Conservation (phyloP, 306 rosid species). For the Glycine soja region DNA sequence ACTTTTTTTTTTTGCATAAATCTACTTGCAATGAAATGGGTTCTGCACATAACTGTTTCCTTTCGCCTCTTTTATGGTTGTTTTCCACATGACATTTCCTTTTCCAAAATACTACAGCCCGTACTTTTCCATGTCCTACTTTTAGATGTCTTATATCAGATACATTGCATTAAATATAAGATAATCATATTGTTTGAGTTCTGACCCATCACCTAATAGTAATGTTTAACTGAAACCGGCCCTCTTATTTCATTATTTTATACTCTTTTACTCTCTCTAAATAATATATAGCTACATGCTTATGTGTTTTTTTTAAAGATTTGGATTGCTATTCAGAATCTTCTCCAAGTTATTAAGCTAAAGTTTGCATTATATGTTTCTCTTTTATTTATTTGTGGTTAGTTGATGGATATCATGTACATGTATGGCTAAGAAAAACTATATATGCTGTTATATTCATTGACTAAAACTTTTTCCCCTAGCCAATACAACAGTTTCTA, state of each 20-base stretch:
- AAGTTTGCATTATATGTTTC: background rate
- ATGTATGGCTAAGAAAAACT: constrained; percentile 1
- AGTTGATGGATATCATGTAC: background rate
- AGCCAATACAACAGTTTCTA: background rate
- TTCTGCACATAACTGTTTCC: constrained; percentile 18
- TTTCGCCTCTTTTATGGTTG: constrained; percentile 11
- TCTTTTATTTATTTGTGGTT: background rate
- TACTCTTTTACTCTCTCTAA: background rate
- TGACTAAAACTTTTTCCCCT: background rate
- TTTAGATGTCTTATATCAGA: constrained; percentile 11
- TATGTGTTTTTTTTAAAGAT: background rate
- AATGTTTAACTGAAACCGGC: background rate
- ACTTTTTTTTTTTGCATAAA: constrained; percentile 5
- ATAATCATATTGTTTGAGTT: background rate
- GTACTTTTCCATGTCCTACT: background rate
- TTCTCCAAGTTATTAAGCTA: background rate
- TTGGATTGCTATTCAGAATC: background rate
- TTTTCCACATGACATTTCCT: constrained; percentile 15
- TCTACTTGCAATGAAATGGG: background rate
- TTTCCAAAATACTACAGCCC: constrained; percentile 7
- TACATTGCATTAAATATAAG: constrained; percentile 4
- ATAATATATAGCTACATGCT: background rate
- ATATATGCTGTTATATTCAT: background rate
- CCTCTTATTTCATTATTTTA: background rate
- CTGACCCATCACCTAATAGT: background rate